Base-by-base conservation (phyloP, 768 basidiomycete genomes). In the Suillus fuscotomentosus region DNA sequence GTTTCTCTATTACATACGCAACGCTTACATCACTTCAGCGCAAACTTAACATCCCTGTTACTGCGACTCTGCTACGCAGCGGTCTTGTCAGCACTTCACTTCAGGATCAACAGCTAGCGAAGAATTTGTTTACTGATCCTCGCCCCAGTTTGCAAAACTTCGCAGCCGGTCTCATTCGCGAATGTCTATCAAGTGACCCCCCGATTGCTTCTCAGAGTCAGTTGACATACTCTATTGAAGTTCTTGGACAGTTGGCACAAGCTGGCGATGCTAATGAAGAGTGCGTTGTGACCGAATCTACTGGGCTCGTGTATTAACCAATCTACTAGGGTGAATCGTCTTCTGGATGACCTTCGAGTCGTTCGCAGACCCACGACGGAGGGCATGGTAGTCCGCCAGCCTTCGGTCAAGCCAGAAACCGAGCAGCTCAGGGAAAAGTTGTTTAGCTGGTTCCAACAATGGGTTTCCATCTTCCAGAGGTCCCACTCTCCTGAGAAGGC, bases 1-100 rank as follows among this genome's bases (percentile, higher is more conserved):
- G 20, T 68, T 55, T 22, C 14, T 22, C 34, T 15, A 9, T 41
- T 47, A 5, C 24, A 20, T 42, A 61, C 34, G 50, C 56, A 43
- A 42, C 51, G 1, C 61, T 69, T 45, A 68, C 54, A 50, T 61
- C 66, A 17, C 39, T 63, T 56, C 70, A 96, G 94, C 94, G 97
- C 70, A 99, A 99, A 79, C 91, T 92, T 78, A 98, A 98, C 72
- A 89, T 99, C 13, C 87, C 95, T 13, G 97, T 97, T 68, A 97
- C 95, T 0, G 88, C 94, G 36, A 92, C 94, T 2, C 84, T 99
- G 43, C 80, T 99, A 61, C 87, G 91, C 51, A 92, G 92, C 61
- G 88, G 91, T 59, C 84, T 99, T 27, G 83, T 99, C 73, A 87
- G 85, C 67, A 81, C 88, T 39, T 79, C 81, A 17, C 86, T 95